Conservation (phyloP, 768 basidiomycete genomes). For the Russula ochroleuca region DNA sequence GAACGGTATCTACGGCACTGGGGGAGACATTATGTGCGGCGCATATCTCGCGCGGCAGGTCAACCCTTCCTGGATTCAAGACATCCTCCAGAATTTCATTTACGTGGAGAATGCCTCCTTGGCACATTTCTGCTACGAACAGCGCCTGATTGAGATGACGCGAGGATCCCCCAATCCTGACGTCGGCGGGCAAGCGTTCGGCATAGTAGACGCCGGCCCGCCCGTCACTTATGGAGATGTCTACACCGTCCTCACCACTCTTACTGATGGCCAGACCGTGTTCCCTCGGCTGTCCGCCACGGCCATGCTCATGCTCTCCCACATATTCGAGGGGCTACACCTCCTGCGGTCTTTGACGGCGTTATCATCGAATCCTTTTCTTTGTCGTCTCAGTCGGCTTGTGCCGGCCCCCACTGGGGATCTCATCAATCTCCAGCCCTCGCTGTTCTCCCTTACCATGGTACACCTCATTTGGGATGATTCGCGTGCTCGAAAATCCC, state of each 20-base stretch:
- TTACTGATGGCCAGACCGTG: constrained; percentile 52
- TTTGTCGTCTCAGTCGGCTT: constrained; percentile 34
- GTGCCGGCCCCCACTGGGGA: constrained; percentile 34
- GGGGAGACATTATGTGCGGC: constrained; percentile 65
- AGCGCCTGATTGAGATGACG: constrained; percentile 54
- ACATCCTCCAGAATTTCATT: constrained; percentile 57
- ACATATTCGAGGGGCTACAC: constrained; percentile 51
- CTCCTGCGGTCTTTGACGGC: constrained; percentile 31
- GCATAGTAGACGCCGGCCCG: constrained; percentile 60
- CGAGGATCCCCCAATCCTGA: constrained; percentile 48
- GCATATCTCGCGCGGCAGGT: constrained; percentile 55
- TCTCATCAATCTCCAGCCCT: constrained; percentile 39
- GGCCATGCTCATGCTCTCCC: constrained; percentile 57
- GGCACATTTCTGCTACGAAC: constrained; percentile 70
- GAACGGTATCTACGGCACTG: constrained; percentile 70
- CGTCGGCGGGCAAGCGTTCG: constrained; percentile 70
- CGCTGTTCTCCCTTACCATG: constrained; percentile 36
- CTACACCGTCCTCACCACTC: constrained; percentile 49
- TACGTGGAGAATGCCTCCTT: constrained; percentile 76
- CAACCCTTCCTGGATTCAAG: constrained; percentile 60
- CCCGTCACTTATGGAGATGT: constrained; percentile 61
- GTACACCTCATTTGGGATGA: constrained; percentile 41
- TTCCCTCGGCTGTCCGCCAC: constrained; percentile 60
- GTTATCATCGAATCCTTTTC: constrained; percentile 32
- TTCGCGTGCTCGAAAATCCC: constrained; percentile 36